Evolutionary conservation across 345 rosid species (phyloP), one percentile per base, ranked within the genome.

Genomic region (Sisymbrium irio): DNA sequence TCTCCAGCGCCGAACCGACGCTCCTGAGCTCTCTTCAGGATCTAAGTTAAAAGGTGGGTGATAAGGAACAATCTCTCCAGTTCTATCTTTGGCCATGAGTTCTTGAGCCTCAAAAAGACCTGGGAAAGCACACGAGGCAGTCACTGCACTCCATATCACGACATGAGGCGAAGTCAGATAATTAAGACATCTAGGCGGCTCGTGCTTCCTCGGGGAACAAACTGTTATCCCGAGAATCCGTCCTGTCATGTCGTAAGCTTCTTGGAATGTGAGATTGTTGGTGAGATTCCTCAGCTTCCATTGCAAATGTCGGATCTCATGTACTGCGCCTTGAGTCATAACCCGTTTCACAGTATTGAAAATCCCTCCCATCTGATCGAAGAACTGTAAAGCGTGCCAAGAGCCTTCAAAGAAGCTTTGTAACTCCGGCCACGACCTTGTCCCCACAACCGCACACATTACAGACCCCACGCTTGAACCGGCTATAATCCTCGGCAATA

Each of bases 121-220:
- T 25, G 99, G 99, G 59, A 95, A 95, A 51, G 99, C 99, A 75
- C 98, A 95, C 51, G 99, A 95, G 30, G 99, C 99, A 30, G 94
- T 88, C 63, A 95, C 99, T n/a, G 98, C 99, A 54, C 99, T 95
- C 98, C 99, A 95, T 82, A 95, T 92, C 35, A 95, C 96, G 50
- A 95, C 99, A 56, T 95, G 98, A 68, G 99, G 98, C 0, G 99
- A 90, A 33, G 92, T 92, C 71, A 95, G 83, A 83, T 95, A 95
- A 63, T 95, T 95, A 58, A 95, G 98, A 77, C 97, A 92, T 80
- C 98, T 84, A 46, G 99, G 98, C 18, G 99, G 98, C 82, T 95
- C 97, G 28, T 92, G 97, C 82, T 92, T 92, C 86, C 99, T 87
- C 0, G 91, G 84, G 35, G 99, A 95, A 86, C 99, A 95, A 50